phyloP scores from a whole-genome alignment of 495 filamentous ascomycete genomes.

The Hypoxylon subgilvum region DNA sequence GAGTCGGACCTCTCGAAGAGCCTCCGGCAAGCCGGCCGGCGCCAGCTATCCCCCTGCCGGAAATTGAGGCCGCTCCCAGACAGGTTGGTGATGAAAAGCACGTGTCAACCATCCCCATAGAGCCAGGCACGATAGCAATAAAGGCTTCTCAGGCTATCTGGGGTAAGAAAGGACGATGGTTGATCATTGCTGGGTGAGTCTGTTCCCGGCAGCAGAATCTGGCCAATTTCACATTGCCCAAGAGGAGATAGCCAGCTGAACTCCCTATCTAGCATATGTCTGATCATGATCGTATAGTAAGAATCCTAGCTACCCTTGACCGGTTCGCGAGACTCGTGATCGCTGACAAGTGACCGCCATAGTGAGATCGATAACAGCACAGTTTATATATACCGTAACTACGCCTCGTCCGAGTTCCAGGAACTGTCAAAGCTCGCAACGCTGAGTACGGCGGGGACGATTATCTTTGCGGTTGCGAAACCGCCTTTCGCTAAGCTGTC shows the following conservation, averaged over 20 bases:
- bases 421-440: conserved; percentile 51
- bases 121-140: conserved; percentile 42
- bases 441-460: conserved; percentile 51
- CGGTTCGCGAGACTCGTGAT: neutral
- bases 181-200: conserved; percentile 52
- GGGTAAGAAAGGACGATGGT: conserved; percentile 50
- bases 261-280: conserved; percentile 33
- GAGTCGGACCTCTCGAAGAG: conserved; percentile 17
- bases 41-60: no score
- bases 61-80: neutral
- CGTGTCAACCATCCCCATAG: conserved; percentile 5
- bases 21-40: conserved; percentile 6
- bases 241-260: conserved; percentile 37
- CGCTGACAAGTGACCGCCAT: conserved; percentile 1
- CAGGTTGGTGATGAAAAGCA: conserved; percentile 13
- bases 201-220: no score
- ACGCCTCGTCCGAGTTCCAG: conserved; percentile 53
- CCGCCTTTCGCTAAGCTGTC: conserved; percentile 58
- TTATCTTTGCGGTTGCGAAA: conserved; percentile 54
- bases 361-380: conserved; percentile 57
- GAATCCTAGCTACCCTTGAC: neutral
- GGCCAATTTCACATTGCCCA: neutral
- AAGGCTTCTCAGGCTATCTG: conserved; percentile 53
- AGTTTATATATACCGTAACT: conserved; percentile 54
- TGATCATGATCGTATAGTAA: conserved; percentile 59